These are phyloP conservation scores for Oehlia diaphana DNA, from an alignment of 192 early-diverging fungal species.

Conservation along the genomic window DNA sequence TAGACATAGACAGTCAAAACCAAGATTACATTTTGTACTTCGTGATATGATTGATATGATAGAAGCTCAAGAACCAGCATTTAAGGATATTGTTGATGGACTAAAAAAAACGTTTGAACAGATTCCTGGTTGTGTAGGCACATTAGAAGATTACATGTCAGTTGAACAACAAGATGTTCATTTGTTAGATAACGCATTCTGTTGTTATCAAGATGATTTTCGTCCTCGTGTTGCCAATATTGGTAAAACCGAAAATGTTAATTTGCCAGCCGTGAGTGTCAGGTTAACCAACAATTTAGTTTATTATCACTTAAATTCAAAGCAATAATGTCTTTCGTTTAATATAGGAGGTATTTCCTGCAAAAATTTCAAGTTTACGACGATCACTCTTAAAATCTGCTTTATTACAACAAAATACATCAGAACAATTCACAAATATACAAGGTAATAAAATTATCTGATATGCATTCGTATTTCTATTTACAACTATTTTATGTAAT, in stretches of 20 bases:
- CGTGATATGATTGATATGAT: constrained; percentile 1
- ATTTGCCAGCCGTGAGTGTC: neutral
- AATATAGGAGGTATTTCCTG: neutral
- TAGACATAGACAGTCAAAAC: constrained; percentile 1
- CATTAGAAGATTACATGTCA: constrained; percentile 4
- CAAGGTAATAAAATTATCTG: neutral
- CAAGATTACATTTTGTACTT: constrained; percentile 14
- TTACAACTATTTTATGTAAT: too few species aligned
- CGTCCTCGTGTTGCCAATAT: neutral
- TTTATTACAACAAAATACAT: neutral
- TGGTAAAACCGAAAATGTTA: neutral
- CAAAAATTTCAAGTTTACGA: neutral
- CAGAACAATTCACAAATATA: neutral
- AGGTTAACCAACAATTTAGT: neutral
- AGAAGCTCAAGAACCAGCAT: neutral
- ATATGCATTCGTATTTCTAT: too few species aligned
- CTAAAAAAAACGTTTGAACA: constrained; percentile 9
- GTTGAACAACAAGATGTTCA: neutral
- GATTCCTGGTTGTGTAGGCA: neutral
- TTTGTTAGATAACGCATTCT: neutral
- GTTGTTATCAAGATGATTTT: neutral
- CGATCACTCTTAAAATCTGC: neutral
- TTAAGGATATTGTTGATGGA: neutral
- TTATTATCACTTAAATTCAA: neutral
- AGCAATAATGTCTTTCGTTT: neutral